Percentiles rank a stretch among this genome's conserved stretches.
Evolutionary conservation across 2,329 filamentous ascomycete species (phyloP).

Genomic region (Torrubiella hemipterigena): DNA sequence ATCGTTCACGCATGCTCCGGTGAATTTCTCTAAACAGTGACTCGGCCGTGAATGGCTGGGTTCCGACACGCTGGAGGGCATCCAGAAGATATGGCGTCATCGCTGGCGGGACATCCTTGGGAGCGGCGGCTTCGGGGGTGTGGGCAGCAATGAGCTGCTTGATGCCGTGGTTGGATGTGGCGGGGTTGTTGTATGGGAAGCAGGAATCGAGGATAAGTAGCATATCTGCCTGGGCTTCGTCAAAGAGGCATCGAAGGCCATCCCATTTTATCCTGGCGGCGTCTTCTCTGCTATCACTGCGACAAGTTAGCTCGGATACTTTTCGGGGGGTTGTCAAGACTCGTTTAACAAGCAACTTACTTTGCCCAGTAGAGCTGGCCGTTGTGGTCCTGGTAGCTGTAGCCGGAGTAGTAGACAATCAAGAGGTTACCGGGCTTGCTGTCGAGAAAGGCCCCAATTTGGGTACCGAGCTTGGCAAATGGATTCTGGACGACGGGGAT

Average conservation of each 20-base stretch:
- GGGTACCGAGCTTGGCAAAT: constrained; percentile 48
- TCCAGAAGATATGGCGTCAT: constrained; percentile 48
- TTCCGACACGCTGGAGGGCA: constrained; percentile 39
- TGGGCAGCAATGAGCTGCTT: constrained; percentile 55
- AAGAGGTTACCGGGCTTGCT: constrained; percentile 46
- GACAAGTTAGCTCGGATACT: too few relatives aligned
- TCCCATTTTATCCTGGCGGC: constrained; percentile 53
- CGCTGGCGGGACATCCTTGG: too few relatives aligned
- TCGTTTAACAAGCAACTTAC: too few relatives aligned
- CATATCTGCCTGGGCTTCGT: constrained; percentile 51
- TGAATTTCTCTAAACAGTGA: constrained; percentile 44
- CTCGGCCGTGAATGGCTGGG: constrained; percentile 44
- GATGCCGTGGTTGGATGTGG: constrained; percentile 38
- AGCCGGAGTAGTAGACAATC: constrained; percentile 53
- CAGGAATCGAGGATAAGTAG: constrained; percentile 52
- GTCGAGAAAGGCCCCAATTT: constrained; percentile 46
- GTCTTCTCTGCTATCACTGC: constrained; percentile 44
- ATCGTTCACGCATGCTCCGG: constrained; percentile 26
- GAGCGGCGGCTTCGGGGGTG: constrained; percentile 33
- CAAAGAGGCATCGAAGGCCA: constrained; percentile 48
- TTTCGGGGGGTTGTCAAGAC: too few relatives aligned
- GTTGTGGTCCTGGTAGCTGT: constrained; percentile 46
- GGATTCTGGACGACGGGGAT: constrained; percentile 49
- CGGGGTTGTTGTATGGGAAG: constrained; percentile 36
- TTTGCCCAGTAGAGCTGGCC: constrained; percentile 55